Percentiles rank a stretch among this genome's conserved stretches.
These are phyloP conservation scores for Circinella umbellata DNA, from an alignment of 371 early-diverging fungal species.

Conservation along the genomic window DNA sequence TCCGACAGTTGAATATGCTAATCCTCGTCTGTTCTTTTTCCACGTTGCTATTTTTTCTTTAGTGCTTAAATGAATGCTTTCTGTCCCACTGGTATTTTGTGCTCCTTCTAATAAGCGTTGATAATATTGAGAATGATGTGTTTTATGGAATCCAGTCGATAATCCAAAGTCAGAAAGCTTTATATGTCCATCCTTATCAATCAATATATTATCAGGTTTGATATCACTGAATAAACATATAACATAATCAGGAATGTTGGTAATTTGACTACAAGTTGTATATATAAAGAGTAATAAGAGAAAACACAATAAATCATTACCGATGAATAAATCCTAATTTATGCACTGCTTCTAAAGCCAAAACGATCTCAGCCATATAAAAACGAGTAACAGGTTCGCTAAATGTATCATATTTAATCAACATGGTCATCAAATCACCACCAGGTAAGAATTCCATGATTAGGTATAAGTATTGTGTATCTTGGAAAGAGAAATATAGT, in stretches of 20 bases:
- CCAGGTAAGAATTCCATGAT: constrained; percentile 99
- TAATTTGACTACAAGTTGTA: constrained; percentile 41
- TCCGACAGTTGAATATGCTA: constrained; percentile 94
- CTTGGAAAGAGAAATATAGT: constrained; percentile 95
- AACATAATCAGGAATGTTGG: constrained; percentile 14
- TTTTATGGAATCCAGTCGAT: constrained; percentile 98
- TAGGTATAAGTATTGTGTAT: constrained; percentile 90
- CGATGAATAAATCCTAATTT: constrained; percentile 97
- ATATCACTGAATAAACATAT: constrained; percentile 67
- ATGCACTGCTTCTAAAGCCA: constrained; percentile 96
- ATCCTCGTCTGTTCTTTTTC: constrained; percentile 93
- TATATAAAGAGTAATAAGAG: not conserved
- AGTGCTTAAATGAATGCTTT: constrained; percentile 78
- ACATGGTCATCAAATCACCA: constrained; percentile 98
- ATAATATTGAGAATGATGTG: constrained; percentile 95
- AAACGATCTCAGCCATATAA: constrained; percentile 97
- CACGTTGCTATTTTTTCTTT: constrained; percentile 93
- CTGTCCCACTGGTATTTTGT: constrained; percentile 55
- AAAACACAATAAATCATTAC: constrained; percentile 36
- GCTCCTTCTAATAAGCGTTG: constrained; percentile 73
- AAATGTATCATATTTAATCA: constrained; percentile 96
- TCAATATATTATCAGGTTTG: constrained; percentile 89
- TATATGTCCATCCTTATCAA: constrained; percentile 85
- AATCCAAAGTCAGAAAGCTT: constrained; percentile 97
- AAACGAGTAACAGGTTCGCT: constrained; percentile 96